These are phyloP conservation scores for Allium fistulosum DNA, from an alignment of 106 monocot species.

Conservation along the genomic window DNA sequence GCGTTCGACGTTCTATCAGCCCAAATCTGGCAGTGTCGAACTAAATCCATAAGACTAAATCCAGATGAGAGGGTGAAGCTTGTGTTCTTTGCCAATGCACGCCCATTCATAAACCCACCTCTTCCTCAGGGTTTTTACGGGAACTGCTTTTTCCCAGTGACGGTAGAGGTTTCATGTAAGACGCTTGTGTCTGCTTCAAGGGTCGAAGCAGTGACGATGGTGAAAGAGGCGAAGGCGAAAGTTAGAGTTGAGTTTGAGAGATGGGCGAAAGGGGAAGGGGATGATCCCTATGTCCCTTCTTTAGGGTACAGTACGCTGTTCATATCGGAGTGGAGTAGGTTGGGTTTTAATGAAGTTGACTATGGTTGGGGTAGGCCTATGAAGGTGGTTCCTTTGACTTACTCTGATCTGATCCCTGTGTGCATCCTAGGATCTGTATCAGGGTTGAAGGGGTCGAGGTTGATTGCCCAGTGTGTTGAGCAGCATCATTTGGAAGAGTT, in stretches of 20 bases:
- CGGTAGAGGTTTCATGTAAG: slow-evolving; percentile 14
- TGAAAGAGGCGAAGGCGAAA: slow-evolving; percentile 38
- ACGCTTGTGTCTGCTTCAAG: slow-evolving; percentile 11
- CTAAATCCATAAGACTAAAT: neutral
- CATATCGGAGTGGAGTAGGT: slow-evolving; percentile 44
- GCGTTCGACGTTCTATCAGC: slow-evolving; percentile 20
- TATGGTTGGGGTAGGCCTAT: slow-evolving; percentile 52
- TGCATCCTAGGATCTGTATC: slow-evolving; percentile 28
- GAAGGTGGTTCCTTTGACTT: slow-evolving; percentile 45
- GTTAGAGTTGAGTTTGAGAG: slow-evolving; percentile 27
- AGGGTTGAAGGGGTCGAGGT: slow-evolving; percentile 19
- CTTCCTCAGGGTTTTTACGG: slow-evolving; percentile 35
- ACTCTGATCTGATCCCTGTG: slow-evolving; percentile 12
- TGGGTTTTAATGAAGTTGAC: slow-evolving; percentile 50
- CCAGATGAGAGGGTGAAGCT: slow-evolving; percentile 2
- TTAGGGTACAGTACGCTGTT: slow-evolving; percentile 32
- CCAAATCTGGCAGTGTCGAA: slow-evolving; percentile 17
- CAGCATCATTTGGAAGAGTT: slow-evolving; percentile 28
- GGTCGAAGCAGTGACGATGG: slow-evolving; percentile 32
- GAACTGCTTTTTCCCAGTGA: slow-evolving; percentile 52
- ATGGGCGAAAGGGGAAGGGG: slow-evolving; percentile 30
- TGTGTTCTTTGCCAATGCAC: slow-evolving; percentile 14
- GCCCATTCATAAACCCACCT: neutral
- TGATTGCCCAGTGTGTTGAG: slow-evolving; percentile 52
- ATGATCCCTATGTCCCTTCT: slow-evolving; percentile 34